phyloP scores from a whole-genome alignment of 2,329 filamentous ascomycete genomes.

The Blumeriella jaapii region DNA sequence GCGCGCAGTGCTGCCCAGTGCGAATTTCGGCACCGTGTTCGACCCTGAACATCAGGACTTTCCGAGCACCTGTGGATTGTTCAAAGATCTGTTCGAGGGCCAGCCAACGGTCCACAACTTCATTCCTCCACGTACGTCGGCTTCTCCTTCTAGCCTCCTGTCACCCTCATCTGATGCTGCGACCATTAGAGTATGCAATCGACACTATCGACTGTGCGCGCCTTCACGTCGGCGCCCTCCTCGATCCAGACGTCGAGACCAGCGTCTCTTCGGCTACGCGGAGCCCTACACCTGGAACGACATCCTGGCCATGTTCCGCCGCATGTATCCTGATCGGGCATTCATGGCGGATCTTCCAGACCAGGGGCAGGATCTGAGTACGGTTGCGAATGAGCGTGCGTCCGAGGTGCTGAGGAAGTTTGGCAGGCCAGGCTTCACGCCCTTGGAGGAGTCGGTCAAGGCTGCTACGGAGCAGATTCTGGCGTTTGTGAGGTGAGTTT shows the following conservation, averaged over 20 bases:
- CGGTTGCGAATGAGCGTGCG: conserved; percentile 14
- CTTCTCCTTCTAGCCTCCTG: conserved; percentile 31
- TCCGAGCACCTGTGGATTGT: too few species aligned
- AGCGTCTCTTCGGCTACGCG: conserved; percentile 24
- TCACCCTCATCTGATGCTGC: too few species aligned
- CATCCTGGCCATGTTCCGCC: conserved; percentile 18
- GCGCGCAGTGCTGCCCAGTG: too few species aligned
- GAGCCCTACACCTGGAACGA: conserved; percentile 13
- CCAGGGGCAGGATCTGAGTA: conserved; percentile 14
- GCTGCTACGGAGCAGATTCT: conserved; percentile 4
- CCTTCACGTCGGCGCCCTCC: conserved; percentile 25
- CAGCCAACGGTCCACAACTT: too few species aligned
- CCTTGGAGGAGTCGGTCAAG: conserved; percentile 12
- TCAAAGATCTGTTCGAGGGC: too few species aligned
- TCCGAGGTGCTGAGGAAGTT: conserved; percentile 15
- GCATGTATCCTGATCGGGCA: conserved; percentile 17
- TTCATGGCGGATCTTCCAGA: conserved; percentile 18
- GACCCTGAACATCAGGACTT: too few species aligned
- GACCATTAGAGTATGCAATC: conserved; percentile 1
- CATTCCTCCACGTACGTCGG: too few species aligned
- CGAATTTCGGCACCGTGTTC: too few species aligned
- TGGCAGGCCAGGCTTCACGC: conserved; percentile 9
- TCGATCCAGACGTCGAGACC: conserved; percentile 21
- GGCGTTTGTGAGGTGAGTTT: too few species aligned
- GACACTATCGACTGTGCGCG: conserved; percentile 18